These are phyloP conservation scores for Candida argentea DNA, from an alignment of 805 yeast species.

Conservation along the genomic window DNA sequence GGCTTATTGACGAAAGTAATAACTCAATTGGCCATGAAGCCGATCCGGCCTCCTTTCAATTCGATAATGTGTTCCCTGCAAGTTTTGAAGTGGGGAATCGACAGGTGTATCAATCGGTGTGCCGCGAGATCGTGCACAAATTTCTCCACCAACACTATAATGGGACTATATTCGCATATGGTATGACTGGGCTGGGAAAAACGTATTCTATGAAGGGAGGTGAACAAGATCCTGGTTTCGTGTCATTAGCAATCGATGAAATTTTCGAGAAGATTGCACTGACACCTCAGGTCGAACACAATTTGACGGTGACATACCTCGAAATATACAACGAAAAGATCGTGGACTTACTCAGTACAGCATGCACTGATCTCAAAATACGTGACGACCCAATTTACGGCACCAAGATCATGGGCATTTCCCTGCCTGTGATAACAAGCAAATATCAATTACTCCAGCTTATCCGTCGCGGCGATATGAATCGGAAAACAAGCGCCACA, in stretches of 20 bases:
- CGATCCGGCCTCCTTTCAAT: conserved; percentile 51
- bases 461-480: conserved; percentile 60
- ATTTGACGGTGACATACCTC: conserved; percentile 58
- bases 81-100: conserved; percentile 33
- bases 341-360: conserved; percentile 48
- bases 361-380: conserved; percentile 51
- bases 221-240: conserved; percentile 54
- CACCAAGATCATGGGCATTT: conserved; percentile 64
- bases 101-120: conserved; percentile 46
- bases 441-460: conserved; percentile 51
- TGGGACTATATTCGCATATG: conserved; percentile 88
- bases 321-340: conserved; percentile 86
- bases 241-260: conserved; percentile 54
- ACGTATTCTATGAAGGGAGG: conserved; percentile 81
- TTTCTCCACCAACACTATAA: conserved; percentile 62
- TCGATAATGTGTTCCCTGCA: conserved; percentile 72
- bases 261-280: conserved; percentile 40
- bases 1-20: conserved; percentile 32
- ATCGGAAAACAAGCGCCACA: conserved; percentile 77
- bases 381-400: conserved; percentile 71
- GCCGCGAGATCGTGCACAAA: conserved; percentile 46
- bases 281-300: conserved; percentile 21
- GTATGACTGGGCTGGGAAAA: conserved; percentile 92
- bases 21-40: conserved; percentile 38
- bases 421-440: conserved; percentile 45